Base-by-base conservation (phyloP, 176 grass and related monocot species). In the Aegilops sharonensis region DNA sequence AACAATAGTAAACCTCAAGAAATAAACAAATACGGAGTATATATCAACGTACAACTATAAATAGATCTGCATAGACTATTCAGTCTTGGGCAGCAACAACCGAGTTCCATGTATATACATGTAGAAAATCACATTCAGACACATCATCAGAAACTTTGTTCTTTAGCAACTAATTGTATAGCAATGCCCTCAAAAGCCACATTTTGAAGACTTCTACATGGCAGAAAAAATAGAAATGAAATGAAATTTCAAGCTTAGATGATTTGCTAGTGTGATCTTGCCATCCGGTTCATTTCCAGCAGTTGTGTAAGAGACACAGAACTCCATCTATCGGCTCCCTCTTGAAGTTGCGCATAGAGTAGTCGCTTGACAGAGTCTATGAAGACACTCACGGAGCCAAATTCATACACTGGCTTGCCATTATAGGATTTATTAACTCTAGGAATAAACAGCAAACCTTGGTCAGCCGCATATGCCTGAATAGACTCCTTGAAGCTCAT, bases 401-500 rank as follows among this genome's bases (percentile, higher is more conserved):
- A 98, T 78, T 90, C 96, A 91, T 98, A 98, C 4, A 98, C 91
- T 11, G 80, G 91, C 81, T 90, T 83, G 77, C 91, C 90, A 11
- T 95, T 95, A 25, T 95, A 91, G 79, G 88, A 98, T 83, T 89
- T 98, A 64, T 91, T 92, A 82, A 88, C 90, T 88, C 92, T 95
- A 52, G 96, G 96, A 88, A 95, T 81, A 85, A 98, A 98, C 36
- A 92, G 63, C 78, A 95, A 56, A 17, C 96, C 93, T 43, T 95
- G 84, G 63, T 95, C 93, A 79, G 89, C 89, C 25, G 96, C 96
- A 89, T 91, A 98, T 64, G 86, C 91, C 84, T 98, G 91, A 23
- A 95, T 92, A 69, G 82, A 87, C 80, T 98, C 96, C 81, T 92
- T 98, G 81, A 95, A 98, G 60, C 90, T 98, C 90, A 95, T 83